phyloP scores from a whole-genome alignment of 2,329 filamentous ascomycete genomes.

The Pseudodiploospora longispora region DNA sequence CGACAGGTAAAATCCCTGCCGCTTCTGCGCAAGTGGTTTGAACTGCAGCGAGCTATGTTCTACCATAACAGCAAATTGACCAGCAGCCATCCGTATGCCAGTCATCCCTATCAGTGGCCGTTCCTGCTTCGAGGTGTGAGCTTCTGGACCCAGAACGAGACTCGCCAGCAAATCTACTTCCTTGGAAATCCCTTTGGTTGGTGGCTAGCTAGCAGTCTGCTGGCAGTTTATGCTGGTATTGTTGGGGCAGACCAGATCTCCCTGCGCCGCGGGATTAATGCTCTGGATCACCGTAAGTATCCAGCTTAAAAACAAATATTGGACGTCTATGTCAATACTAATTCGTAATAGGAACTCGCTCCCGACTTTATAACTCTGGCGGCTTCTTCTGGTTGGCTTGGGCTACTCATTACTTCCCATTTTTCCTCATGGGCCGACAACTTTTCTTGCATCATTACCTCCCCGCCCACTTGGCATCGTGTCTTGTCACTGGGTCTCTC shows the following conservation, averaged over 20 bases:
- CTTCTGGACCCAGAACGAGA: constrained; percentile 98
- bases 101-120: constrained; percentile 93
- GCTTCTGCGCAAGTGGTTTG: constrained; percentile 91
- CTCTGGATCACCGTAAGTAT: constrained; percentile 81
- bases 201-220: constrained; percentile 88
- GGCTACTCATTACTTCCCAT: constrained; percentile 95
- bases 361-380: constrained; percentile 93
- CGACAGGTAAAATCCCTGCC: constrained; percentile 75
- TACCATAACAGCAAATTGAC: constrained; percentile 98
- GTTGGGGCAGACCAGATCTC: constrained; percentile 89
- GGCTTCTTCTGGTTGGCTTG: constrained; percentile 98
- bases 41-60: constrained; percentile 97
- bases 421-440: constrained; percentile 96
- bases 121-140: constrained; percentile 95
- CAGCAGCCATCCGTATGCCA: constrained; percentile 92
- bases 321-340: not conserved
- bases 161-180: constrained; percentile 96
- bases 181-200: constrained; percentile 93
- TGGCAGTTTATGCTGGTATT: constrained; percentile 91
- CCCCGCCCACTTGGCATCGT: constrained; percentile 85
- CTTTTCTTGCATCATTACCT: constrained; percentile 98
- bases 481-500: constrained; percentile 80
- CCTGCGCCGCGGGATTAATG: constrained; percentile 84
- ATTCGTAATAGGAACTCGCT: constrained; percentile 61
- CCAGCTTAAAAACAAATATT: not conserved